A percentile compares a stretch with the other conserved stretches of the same genome.
Evolutionary conservation across 495 filamentous ascomycete genomes (phyloP).

Genomic region (Emericellopsis terricola): DNA sequence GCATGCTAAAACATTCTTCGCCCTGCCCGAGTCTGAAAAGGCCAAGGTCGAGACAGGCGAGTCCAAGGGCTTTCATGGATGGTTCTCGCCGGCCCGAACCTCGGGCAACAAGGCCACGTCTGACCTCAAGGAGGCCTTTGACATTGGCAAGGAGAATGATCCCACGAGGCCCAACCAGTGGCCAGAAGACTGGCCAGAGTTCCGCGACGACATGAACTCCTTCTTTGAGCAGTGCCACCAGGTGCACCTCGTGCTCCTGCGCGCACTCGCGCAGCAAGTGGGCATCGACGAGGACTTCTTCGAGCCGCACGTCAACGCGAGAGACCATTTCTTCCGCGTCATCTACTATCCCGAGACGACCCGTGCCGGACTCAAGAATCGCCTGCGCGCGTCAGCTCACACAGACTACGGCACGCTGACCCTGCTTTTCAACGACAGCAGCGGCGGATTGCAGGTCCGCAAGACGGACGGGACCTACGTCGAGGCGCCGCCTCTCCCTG

Average conservation of each 20-base stretch:
- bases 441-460: conserved; percentile 72
- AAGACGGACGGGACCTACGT: conserved; percentile 62
- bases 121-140: conserved; percentile 71
- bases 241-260: conserved; percentile 68
- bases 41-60: conserved; percentile 56
- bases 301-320: conserved; percentile 43
- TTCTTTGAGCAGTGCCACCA: conserved; percentile 60
- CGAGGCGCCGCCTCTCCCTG: conserved; percentile 64
- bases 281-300: conserved; percentile 50
- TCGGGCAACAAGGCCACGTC: conserved; percentile 55
- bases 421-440: conserved; percentile 70
- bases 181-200: conserved; percentile 49
- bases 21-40: conserved; percentile 41
- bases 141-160: conserved; percentile 65
- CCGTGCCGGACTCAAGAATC: neutral
- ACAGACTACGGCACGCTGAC: conserved; percentile 75
- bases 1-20: conserved; percentile 57
- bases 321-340: conserved; percentile 62
- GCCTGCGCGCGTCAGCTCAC: neutral
- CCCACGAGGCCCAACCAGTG: conserved; percentile 57
- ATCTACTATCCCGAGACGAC: neutral
- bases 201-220: conserved; percentile 49
- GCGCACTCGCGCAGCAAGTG: conserved; percentile 84
- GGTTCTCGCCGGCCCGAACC: conserved; percentile 58
- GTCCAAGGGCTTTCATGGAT: too few relatives aligned